These are phyloP conservation scores for Cercospora janseana DNA, from an alignment of 2,329 filamentous ascomycete genomes.

Conservation along the genomic window DNA sequence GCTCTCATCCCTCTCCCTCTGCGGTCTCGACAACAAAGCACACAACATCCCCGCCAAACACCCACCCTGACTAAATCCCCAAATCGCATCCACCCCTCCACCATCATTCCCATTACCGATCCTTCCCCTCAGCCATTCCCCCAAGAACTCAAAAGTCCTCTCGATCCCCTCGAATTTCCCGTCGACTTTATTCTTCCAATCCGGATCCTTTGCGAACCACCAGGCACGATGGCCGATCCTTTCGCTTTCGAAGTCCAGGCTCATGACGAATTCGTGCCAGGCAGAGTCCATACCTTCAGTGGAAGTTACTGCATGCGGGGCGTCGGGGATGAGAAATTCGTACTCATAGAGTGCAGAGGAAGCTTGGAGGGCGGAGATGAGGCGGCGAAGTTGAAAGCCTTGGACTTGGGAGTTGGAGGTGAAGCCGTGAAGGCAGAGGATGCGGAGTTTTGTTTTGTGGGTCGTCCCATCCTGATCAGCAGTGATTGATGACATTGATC, in stretches of 20 bases:
- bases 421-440: slow-evolving; percentile 29
- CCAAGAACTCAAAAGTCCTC: slow-evolving; percentile 19
- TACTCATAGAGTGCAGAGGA: slow-evolving; percentile 1
- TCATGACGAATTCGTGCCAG: slow-evolving; percentile 24
- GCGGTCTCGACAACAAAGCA: slow-evolving; percentile 20
- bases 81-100: slow-evolving; percentile 24
- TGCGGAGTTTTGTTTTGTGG: slow-evolving; percentile 13
- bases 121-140: slow-evolving; percentile 15
- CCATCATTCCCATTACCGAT: background rate
- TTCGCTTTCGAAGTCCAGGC: background rate
- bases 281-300: slow-evolving; percentile 22
- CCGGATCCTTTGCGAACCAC: slow-evolving; percentile 25
- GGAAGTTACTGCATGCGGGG: slow-evolving; percentile 22
- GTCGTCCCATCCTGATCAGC: too few species aligned
- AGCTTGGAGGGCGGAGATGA: slow-evolving; percentile 17
- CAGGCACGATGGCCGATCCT: slow-evolving; percentile 24
- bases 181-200: slow-evolving; percentile 18
- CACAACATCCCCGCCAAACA: slow-evolving; percentile 27
- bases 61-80: slow-evolving; percentile 26
- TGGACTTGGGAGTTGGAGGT: slow-evolving; percentile 26
- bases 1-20: background rate
- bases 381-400: slow-evolving; percentile 25
- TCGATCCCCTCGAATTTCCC: slow-evolving; percentile 25
- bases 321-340: slow-evolving; percentile 27
- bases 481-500: too few species aligned